Conservation (phyloP, 306 rosid species). For the Vicia faba region DNA sequence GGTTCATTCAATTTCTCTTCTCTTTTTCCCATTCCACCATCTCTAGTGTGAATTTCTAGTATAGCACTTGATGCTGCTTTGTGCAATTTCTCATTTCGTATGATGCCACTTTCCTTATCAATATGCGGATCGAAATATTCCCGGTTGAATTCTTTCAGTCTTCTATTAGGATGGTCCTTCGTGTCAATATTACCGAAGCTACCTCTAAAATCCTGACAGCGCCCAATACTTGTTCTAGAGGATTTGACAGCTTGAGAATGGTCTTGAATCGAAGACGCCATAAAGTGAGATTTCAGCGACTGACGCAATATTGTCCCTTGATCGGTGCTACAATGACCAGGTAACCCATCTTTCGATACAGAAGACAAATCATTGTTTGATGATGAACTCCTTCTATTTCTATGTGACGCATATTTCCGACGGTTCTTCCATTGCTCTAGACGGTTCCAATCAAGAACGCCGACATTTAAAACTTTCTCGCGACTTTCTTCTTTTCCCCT, state of each 20-base stretch:
- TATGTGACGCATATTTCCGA: conserved; percentile 48
- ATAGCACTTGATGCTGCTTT: conserved; percentile 43
- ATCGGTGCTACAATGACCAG: conserved; percentile 54
- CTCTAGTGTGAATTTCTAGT: conserved; percentile 38
- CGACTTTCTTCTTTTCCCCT: conserved; percentile 55
- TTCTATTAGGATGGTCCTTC: conserved; percentile 36
- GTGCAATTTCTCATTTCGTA: conserved; percentile 26
- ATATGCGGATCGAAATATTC: conserved; percentile 36
- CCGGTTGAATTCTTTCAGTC: conserved; percentile 43
- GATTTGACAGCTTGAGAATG: conserved; percentile 45
- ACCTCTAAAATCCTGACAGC: conserved; percentile 44
- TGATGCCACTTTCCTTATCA: conserved; percentile 41
- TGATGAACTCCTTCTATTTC: conserved; percentile 49
- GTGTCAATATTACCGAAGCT: conserved; percentile 36
- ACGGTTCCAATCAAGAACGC: conserved; percentile 91
- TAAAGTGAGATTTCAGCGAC: conserved; percentile 59
- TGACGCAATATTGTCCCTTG: conserved; percentile 45
- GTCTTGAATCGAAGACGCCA: conserved; percentile 46
- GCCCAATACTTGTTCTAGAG: conserved; percentile 42
- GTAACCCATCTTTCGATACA: conserved; percentile 55
- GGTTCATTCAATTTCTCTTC: conserved; percentile 44
- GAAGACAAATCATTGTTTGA: conserved; percentile 55
- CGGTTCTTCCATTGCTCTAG: conserved; percentile 75
- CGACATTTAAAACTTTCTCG: conserved; percentile 81
- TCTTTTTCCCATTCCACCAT: conserved; percentile 41